These are phyloP conservation scores for Loxodes magnus DNA, from an alignment of 73 alveolate species.

Conservation along the genomic window DNA sequence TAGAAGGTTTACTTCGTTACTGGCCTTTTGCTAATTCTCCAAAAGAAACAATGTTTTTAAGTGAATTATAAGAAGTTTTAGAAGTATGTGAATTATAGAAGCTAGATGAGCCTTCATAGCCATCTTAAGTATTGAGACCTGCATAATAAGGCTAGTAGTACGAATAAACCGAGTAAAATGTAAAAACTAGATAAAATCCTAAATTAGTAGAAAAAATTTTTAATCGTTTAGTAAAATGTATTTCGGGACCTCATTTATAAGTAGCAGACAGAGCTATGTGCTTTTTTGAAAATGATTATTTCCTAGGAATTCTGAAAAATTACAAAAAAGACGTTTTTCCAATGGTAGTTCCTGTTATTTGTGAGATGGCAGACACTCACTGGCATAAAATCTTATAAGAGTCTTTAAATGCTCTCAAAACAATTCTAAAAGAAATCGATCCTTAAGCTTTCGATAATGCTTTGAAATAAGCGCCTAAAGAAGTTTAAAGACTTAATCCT, in stretches of 20 bases:
- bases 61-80: constrained; percentile 75
- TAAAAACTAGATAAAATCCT: no score
- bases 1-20: constrained; percentile 71
- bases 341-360: constrained; percentile 29
- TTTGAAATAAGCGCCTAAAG: constrained; percentile 9
- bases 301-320: constrained; percentile 23
- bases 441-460: constrained; percentile 6
- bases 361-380: constrained; percentile 36
- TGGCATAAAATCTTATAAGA: constrained; percentile 17
- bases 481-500: background rate
- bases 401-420: constrained; percentile 3
- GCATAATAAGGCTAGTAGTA: no score
- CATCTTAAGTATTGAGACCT: no score
- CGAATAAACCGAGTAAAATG: no score
- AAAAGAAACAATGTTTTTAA: constrained; percentile 81
- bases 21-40: constrained; percentile 94
- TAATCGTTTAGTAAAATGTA: constrained; percentile 46
- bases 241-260: constrained; percentile 52
- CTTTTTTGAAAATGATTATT: constrained; percentile 24
- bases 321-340: constrained; percentile 29
- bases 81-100: constrained; percentile 79
- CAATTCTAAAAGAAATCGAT: constrained; percentile 5
- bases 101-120: constrained; percentile 53
- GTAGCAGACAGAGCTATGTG: constrained; percentile 53
- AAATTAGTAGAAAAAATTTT: constrained; percentile 57